Evolutionary conservation across 306 rosid species (phyloP).

Genomic region (Fragaria vesca): DNA sequence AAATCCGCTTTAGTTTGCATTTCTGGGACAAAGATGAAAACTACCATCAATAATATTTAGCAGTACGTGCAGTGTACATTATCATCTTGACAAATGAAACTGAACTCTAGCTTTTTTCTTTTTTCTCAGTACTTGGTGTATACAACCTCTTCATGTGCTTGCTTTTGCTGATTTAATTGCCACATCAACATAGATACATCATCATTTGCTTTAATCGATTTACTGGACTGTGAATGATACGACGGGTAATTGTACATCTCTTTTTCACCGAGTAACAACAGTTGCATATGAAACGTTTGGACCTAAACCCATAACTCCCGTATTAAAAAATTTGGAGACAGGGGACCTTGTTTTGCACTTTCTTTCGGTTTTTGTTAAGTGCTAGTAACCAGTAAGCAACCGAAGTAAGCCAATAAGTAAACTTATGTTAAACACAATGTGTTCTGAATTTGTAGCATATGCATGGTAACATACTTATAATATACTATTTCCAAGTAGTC

Average conservation of each 20-base stretch:
- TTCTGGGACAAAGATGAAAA: not conserved
- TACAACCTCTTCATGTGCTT: not conserved
- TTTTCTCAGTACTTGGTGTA: not conserved
- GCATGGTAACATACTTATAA: not conserved
- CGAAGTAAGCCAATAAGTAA: too few relatives aligned
- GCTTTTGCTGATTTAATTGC: not conserved
- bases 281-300: not conserved
- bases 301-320: not conserved
- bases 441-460: too few relatives aligned
- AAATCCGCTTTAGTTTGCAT: not conserved
- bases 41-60: not conserved
- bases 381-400: not conserved
- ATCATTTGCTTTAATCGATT: not conserved
- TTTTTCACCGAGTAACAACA: not conserved
- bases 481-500: too few relatives aligned
- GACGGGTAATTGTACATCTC: not conserved
- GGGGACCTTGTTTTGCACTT: not conserved
- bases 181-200: not conserved
- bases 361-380: not conserved
- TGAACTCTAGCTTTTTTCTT: not conserved
- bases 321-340: not conserved
- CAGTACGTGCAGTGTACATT: not conserved
- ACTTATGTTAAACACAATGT: not conserved
- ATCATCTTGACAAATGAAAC: not conserved
- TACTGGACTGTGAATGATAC: not conserved